A percentile compares a stretch with the other conserved stretches of the same genome.
phyloP scores from a whole-genome alignment of 2,329 filamentous ascomycete species.

The Ascochyta lentis region DNA sequence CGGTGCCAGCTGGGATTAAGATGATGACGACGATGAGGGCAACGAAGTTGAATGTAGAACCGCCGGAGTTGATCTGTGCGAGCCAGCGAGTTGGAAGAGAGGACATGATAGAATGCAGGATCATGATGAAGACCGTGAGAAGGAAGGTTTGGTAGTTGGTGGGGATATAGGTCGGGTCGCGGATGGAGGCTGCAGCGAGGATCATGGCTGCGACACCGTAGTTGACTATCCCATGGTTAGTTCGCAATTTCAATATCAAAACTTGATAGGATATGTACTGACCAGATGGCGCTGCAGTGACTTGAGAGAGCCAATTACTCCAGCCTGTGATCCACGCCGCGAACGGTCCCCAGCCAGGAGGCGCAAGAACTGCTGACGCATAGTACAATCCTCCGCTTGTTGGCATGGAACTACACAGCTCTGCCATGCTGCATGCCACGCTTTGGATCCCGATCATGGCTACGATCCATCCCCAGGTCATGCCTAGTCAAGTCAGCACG shows the following conservation, averaged over 20 bases:
- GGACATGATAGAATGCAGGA: constrained; percentile 71
- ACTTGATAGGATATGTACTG: constrained; percentile 13
- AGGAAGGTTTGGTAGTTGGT: constrained; percentile 72
- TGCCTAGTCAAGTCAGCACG: constrained; percentile 54
- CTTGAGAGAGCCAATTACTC: constrained; percentile 73
- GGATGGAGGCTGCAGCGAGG: constrained; percentile 72
- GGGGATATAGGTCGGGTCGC: constrained; percentile 69
- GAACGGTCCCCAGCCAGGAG: constrained; percentile 68
- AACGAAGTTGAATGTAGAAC: constrained; percentile 74
- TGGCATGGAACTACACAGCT: constrained; percentile 76
- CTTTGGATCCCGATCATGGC: constrained; percentile 76
- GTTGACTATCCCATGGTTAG: constrained; percentile 56
- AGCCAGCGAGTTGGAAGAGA: constrained; percentile 75
- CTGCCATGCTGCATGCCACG: constrained; percentile 70
- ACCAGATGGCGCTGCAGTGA: constrained; percentile 67
- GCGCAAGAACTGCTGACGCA: constrained; percentile 73
- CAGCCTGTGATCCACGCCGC: constrained; percentile 73
- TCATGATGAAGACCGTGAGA: constrained; percentile 70
- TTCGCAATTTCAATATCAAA: neutral
- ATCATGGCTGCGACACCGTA: constrained; percentile 74
- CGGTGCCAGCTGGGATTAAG: constrained; percentile 68
- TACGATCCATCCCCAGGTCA: constrained; percentile 79
- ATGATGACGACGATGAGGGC: constrained; percentile 71
- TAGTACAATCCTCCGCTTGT: constrained; percentile 77
- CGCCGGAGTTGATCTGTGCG: constrained; percentile 72